Evolutionary conservation across 2,329 filamentous ascomycete species (phyloP).

Genomic region (Orbilia javanica): DNA sequence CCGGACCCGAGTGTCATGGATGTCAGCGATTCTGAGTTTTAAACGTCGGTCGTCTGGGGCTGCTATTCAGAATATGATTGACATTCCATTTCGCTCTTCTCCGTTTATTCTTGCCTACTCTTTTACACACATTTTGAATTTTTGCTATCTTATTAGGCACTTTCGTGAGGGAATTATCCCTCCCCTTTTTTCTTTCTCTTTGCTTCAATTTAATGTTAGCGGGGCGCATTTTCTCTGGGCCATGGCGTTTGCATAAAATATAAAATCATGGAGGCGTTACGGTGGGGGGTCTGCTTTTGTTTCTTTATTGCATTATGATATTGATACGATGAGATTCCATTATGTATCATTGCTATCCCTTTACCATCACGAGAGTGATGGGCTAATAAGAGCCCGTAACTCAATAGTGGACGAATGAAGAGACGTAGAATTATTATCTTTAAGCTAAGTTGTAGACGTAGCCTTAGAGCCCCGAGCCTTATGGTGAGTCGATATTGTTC

Average conservation of each 20-base stretch:
- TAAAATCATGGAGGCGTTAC: conserved; percentile 17
- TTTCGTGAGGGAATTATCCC: neutral
- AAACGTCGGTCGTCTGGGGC: conserved; percentile 8
- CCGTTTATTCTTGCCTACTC: neutral
- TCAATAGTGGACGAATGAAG: neutral
- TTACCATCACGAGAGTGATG: neutral
- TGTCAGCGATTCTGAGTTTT: conserved; percentile 55
- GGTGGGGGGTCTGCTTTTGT: neutral
- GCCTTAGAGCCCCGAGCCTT: too few relatives aligned
- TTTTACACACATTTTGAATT: neutral
- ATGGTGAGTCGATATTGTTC: too few relatives aligned
- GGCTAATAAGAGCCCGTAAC: neutral
- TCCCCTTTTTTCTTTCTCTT: neutral
- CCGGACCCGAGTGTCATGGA: conserved; percentile 51
- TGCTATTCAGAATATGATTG: conserved; percentile 1
- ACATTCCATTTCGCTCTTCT: neutral
- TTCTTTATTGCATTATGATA: neutral
- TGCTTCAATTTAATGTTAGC: neutral
- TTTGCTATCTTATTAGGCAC: neutral
- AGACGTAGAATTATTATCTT: neutral
- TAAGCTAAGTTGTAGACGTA: too few relatives aligned
- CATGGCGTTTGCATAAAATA: conserved; percentile 1
- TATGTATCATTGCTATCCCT: neutral
- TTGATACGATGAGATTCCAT: neutral
- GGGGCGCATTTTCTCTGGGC: neutral